Conservation (phyloP, 768 basidiomycete genomes). For the Trichaptum fuscoviolaceum region DNA sequence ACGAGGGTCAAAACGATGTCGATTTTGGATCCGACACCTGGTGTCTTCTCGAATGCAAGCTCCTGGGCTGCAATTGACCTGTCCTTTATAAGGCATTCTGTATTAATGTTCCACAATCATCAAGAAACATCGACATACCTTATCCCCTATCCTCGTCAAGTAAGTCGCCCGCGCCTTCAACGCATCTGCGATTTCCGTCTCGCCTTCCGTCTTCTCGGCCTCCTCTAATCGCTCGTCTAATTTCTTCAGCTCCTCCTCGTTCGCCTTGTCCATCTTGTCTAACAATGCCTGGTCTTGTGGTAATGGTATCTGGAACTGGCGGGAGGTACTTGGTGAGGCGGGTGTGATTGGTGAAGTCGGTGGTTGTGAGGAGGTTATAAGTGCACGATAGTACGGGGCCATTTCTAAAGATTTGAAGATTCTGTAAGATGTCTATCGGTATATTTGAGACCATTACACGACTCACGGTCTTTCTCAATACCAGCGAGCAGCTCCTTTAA, state of each 20-base stretch:
- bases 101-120: too few species aligned
- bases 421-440: constrained; percentile 2
- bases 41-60: constrained; percentile 83
- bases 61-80: constrained; percentile 76
- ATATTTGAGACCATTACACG: constrained; percentile 9
- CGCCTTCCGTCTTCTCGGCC: constrained; percentile 87
- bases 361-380: constrained; percentile 22
- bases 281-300: constrained; percentile 50
- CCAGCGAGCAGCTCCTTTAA: constrained; percentile 60
- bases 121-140: constrained; percentile 26
- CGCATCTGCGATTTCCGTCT: constrained; percentile 88
- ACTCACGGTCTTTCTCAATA: constrained; percentile 75
- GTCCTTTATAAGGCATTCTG: constrained; percentile 45
- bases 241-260: constrained; percentile 64
- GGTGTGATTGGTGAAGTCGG: constrained; percentile 8
- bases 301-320: constrained; percentile 21
- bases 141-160: constrained; percentile 86
- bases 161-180: constrained; percentile 81
- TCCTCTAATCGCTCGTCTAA: constrained; percentile 78
- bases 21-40: constrained; percentile 88
- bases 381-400: constrained; percentile 72
- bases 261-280: constrained; percentile 57
- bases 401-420: constrained; percentile 53
- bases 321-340: constrained; percentile 40
- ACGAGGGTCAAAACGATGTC: constrained; percentile 88